Conservation (phyloP, 306 rosid species). For the Cucurbita moschata region DNA sequence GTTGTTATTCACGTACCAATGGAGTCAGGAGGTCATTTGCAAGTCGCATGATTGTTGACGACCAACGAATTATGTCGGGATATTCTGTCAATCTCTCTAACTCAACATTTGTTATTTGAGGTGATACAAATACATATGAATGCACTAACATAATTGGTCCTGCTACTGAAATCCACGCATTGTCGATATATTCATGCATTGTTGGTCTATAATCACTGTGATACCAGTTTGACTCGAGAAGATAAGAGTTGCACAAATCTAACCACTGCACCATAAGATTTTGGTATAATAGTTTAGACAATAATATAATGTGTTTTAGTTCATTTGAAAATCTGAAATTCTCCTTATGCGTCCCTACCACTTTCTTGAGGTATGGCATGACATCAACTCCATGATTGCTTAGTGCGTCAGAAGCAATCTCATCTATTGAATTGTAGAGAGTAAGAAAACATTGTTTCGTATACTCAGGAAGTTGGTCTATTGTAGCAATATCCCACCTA, state of each 20-base stretch:
- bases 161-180: constrained; percentile 8
- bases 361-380: neutral
- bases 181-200: neutral
- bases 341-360: neutral
- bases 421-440: neutral
- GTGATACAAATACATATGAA: neutral
- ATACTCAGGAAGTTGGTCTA: neutral
- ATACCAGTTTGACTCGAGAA: constrained; percentile 3
- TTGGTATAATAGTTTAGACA: neutral
- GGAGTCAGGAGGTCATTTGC: constrained; percentile 14
- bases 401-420: neutral
- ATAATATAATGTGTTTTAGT: neutral
- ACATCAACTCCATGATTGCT: neutral
- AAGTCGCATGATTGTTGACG: constrained; percentile 4
- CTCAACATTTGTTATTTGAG: neutral
- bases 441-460: neutral
- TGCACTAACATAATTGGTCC: neutral
- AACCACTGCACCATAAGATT: neutral
- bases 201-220: neutral
- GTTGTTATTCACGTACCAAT: neutral
- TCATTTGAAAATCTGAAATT: neutral
- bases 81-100: neutral
- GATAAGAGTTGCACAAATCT: neutral
- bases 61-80: neutral
- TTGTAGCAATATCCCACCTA: neutral